A percentile compares a stretch with the other conserved stretches of the same genome.
Conservation (phyloP, 2,329 filamentous ascomycete species). For the Phoma sp. region DNA sequence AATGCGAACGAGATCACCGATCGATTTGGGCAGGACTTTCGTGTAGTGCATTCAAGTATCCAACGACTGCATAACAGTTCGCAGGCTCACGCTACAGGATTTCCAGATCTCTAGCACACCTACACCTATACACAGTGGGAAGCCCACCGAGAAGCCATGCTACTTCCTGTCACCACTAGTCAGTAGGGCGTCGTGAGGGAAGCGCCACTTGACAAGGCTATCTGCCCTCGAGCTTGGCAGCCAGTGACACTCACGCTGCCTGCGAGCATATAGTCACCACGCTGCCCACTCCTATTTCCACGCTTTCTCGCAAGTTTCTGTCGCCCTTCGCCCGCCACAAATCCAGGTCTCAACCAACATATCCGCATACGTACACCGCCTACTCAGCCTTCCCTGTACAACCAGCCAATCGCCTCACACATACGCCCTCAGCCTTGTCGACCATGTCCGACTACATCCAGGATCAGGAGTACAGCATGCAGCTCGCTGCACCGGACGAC, state of each 20-base stretch:
- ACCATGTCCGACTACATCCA: constrained; percentile 28
- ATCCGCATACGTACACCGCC: constrained; percentile 12
- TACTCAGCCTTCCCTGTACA: constrained; percentile 1
- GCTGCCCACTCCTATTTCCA: not conserved
- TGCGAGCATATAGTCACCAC: constrained; percentile 1
- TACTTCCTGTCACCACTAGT: no score
- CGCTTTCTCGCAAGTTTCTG: constrained; percentile 1
- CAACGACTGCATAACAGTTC: no score
- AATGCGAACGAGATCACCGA: no score
- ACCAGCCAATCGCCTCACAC: constrained; percentile 8
- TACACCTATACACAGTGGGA: no score
- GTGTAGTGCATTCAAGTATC: no score
- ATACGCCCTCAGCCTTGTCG: not conserved
- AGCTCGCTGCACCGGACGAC: constrained; percentile 2
- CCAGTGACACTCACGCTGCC: not conserved
- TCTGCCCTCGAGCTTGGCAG: constrained; percentile 1
- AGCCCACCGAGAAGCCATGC: no score
- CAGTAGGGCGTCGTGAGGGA: not conserved
- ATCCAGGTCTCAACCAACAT: not conserved
- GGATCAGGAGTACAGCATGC: constrained; percentile 7
- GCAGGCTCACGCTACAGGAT: no score
- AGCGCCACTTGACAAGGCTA: not conserved
- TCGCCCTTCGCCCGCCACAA: not conserved
- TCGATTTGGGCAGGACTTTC: no score
- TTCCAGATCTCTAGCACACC: no score